A percentile compares a stretch with the other conserved stretches of the same genome.
phyloP scores from a whole-genome alignment of 306 rosid species.

The Gastrolobium bilobum region DNA sequence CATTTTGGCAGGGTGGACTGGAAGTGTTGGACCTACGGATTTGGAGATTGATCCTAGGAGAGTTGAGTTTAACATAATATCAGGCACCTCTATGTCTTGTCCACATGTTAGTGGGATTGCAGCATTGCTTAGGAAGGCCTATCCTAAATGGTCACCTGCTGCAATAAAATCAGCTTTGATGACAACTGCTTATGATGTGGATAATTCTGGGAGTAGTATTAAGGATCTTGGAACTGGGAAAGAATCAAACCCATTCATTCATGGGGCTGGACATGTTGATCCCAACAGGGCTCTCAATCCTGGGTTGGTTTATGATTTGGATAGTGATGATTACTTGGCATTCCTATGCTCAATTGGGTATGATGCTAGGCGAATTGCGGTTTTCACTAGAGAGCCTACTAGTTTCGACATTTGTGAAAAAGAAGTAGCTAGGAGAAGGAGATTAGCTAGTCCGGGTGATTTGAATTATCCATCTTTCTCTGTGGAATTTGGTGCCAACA shows the following conservation, averaged over 20 bases:
- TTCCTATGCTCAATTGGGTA: constrained; percentile 91
- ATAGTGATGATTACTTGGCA: constrained; percentile 64
- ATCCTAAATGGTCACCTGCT: constrained; percentile 83
- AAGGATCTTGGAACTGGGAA: constrained; percentile 74
- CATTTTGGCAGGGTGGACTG: constrained; percentile 93
- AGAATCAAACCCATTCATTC: constrained; percentile 76
- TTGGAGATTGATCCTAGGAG: constrained; percentile 82
- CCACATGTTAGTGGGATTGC: constrained; percentile 94
- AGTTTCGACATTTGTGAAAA: constrained; percentile 57
- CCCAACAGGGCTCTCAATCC: constrained; percentile 89
- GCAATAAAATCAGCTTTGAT: constrained; percentile 86
- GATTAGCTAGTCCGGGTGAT: constrained; percentile 68
- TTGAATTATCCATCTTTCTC: constrained; percentile 92
- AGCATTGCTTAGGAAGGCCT: constrained; percentile 78
- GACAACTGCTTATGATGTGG: constrained; percentile 80
- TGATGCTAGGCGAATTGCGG: constrained; percentile 57
- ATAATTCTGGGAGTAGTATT: constrained; percentile 69
- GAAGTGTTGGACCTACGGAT: constrained; percentile 76
- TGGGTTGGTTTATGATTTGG: constrained; percentile 77
- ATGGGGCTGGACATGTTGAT: constrained; percentile 96
- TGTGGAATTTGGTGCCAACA: constrained; percentile 53
- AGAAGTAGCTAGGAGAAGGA: constrained; percentile 46
- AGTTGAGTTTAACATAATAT: constrained; percentile 89
- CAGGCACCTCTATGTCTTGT: constrained; percentile 97
- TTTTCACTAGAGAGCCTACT: constrained; percentile 65